phyloP scores from a whole-genome alignment of 2,329 filamentous ascomycete genomes.

The Cytospora paraplurivora region DNA sequence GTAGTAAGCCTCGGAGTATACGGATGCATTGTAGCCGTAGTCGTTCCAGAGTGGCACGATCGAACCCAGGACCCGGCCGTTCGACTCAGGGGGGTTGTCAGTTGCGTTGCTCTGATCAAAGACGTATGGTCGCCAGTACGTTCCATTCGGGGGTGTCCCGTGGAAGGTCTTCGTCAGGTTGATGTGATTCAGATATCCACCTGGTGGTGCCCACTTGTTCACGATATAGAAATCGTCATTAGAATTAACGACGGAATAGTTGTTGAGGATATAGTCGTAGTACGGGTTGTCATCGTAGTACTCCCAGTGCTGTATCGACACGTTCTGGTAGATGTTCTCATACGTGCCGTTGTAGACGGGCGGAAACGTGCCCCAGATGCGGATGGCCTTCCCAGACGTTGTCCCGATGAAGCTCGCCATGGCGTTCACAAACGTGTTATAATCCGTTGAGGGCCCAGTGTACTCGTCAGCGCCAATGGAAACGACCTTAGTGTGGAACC shows the following conservation, averaged over 20 bases:
- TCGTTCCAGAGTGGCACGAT: constrained; percentile 58
- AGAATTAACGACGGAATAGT: constrained; percentile 55
- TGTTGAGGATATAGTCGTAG: constrained; percentile 44
- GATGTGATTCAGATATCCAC: constrained; percentile 40
- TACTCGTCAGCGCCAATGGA: constrained; percentile 62
- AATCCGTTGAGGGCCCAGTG: constrained; percentile 47
- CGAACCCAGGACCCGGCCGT: constrained; percentile 48
- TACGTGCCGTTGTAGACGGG: constrained; percentile 38
- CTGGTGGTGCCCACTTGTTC: constrained; percentile 52
- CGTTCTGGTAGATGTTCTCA: constrained; percentile 44
- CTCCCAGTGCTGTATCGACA: constrained; percentile 59
- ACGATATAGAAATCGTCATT: constrained; percentile 56
- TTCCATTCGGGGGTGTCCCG: constrained; percentile 43
- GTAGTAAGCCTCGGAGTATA: constrained; percentile 55
- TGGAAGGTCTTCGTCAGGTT: constrained; percentile 51
- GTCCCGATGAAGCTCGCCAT: constrained; percentile 50
- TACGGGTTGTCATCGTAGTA: constrained; percentile 55
- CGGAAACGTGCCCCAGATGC: constrained; percentile 60
- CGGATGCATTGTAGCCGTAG: constrained; percentile 53
- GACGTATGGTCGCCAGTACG: constrained; percentile 51
- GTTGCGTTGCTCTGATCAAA: constrained; percentile 52
- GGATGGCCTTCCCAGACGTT: constrained; percentile 46
- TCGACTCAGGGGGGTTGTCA: constrained; percentile 47
- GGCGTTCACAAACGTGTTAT: constrained; percentile 55
- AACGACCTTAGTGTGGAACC: constrained; percentile 58